Evolutionary conservation across 2,329 filamentous ascomycete species (phyloP).

Genomic region (Exophiala alcalophila): DNA sequence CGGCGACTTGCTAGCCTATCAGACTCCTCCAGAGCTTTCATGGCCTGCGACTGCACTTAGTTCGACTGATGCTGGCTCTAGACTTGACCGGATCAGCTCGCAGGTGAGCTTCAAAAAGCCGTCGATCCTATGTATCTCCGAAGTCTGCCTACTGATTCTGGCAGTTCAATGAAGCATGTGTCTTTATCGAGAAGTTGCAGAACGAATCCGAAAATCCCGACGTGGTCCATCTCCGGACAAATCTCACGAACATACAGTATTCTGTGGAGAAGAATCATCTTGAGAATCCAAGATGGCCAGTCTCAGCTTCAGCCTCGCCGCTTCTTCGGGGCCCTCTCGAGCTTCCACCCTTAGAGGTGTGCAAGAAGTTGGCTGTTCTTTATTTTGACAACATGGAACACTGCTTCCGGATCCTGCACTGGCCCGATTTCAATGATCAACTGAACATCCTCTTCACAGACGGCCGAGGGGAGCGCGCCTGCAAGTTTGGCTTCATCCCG

Average conservation of each 20-base stretch:
- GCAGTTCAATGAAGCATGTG: constrained; percentile 21
- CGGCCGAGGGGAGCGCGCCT: constrained; percentile 12
- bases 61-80: neutral
- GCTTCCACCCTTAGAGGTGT: constrained; percentile 21
- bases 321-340: constrained; percentile 3
- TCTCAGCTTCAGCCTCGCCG: neutral
- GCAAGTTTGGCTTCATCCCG: constrained; percentile 23
- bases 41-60: neutral
- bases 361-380: constrained; percentile 19
- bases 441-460: constrained; percentile 23
- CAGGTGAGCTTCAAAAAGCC: constrained; percentile 5
- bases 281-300: neutral
- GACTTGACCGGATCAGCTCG: constrained; percentile 3
- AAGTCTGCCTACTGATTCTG: neutral
- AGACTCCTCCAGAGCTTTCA: neutral
- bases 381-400: constrained; percentile 31
- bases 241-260: constrained; percentile 18
- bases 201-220: constrained; percentile 1
- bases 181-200: constrained; percentile 17
- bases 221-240: constrained; percentile 10
- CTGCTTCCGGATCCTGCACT: constrained; percentile 28
- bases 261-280: constrained; percentile 15
- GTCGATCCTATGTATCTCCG: neutral
- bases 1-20: neutral
- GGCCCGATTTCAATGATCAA: constrained; percentile 19